phyloP scores from a whole-genome alignment of 306 rosid genomes.

The Medicago arabica region DNA sequence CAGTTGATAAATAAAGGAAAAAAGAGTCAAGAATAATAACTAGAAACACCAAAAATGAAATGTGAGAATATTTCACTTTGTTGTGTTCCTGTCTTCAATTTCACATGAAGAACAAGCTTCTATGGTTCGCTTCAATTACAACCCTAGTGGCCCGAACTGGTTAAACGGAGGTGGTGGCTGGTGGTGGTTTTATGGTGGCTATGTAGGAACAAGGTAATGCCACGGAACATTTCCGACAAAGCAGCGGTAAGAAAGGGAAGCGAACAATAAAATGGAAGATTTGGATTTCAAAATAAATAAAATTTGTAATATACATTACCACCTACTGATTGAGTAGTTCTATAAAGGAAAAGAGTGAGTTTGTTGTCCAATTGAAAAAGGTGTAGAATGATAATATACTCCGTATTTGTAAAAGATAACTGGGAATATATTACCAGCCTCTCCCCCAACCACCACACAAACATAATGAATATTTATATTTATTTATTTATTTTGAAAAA shows the following conservation, averaged over 20 bases:
- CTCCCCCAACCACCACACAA: neutral
- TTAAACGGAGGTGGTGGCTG: neutral
- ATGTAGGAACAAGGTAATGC: neutral
- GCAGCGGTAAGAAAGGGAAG: neutral
- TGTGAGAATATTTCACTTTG: neutral
- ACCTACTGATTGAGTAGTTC: neutral
- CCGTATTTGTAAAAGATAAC: neutral
- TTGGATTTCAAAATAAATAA: neutral
- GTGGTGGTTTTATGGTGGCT: neutral
- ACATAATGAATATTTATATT: constrained; percentile 1
- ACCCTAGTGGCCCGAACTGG: neutral
- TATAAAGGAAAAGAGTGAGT: neutral
- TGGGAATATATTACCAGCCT: neutral
- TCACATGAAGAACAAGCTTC: neutral
- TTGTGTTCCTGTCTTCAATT: neutral
- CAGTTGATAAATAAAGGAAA: neutral
- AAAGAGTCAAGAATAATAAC: neutral
- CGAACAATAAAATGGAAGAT: neutral
- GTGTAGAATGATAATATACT: neutral
- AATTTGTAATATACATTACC: neutral
- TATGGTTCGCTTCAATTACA: neutral
- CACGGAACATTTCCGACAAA: neutral
- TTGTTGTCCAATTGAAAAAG: constrained; percentile 12
- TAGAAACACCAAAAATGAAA: constrained; percentile 6
- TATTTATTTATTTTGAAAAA: constrained; percentile 28